These are phyloP conservation scores for Vitis hybrid DNA, from an alignment of 177 flowering plant genomes.

Conservation along the genomic window DNA sequence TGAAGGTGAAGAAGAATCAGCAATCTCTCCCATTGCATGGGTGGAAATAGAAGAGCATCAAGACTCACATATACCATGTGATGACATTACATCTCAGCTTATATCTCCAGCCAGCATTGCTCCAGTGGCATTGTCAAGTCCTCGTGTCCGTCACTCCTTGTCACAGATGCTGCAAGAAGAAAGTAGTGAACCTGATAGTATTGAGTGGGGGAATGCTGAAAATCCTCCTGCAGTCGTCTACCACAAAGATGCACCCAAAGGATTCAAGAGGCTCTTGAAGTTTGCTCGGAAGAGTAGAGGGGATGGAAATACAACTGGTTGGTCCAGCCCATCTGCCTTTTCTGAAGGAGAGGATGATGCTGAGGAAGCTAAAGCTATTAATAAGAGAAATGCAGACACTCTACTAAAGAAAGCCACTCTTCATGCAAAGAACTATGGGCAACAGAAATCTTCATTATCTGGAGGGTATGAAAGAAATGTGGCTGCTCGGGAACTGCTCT, in stretches of 20 bases:
- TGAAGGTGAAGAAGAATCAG: constrained; percentile 51
- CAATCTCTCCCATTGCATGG: constrained; percentile 74
- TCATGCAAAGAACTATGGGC: constrained; percentile 48
- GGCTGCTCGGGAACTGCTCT: constrained; percentile 27
- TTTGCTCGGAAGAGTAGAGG: constrained; percentile 85
- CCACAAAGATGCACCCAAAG: constrained; percentile 87
- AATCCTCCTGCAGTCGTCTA: constrained; percentile 63
- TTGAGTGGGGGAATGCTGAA: constrained; percentile 93
- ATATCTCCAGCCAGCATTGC: constrained; percentile 31
- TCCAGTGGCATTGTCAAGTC: constrained; percentile 41
- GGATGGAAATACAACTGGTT: constrained; percentile 55
- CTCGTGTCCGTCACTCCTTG: constrained; percentile 79
- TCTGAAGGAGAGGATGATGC: constrained; percentile 90
- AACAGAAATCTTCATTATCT: constrained; percentile 31
- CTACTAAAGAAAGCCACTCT: constrained; percentile 54
- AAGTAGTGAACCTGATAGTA: constrained; percentile 62
- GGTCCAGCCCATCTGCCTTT: constrained; percentile 74
- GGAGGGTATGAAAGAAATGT: constrained; percentile 35
- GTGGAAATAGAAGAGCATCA: constrained; percentile 66
- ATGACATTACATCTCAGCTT: constrained; percentile 27
- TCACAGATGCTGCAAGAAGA: constrained; percentile 96
- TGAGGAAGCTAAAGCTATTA: constrained; percentile 54
- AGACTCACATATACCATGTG: constrained; percentile 27
- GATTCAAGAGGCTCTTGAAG: constrained; percentile 85
- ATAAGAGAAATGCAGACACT: constrained; percentile 54